Conservation (phyloP, 495 filamentous ascomycete species). For the Penicillium roqueforti region DNA sequence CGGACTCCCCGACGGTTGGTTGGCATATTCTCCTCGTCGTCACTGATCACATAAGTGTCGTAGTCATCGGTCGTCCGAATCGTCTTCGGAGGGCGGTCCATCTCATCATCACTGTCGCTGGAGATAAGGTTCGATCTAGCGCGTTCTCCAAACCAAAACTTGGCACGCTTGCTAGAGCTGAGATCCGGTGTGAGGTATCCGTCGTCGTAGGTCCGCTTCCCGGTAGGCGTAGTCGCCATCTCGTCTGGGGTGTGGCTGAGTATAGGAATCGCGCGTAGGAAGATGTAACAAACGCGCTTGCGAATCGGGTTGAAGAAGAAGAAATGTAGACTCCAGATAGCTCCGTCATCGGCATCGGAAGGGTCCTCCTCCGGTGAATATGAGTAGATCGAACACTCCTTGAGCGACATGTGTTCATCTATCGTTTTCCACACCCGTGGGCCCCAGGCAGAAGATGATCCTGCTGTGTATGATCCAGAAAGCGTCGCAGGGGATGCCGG, state of each 20-base stretch:
- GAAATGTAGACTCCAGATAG: slow-evolving; percentile 92
- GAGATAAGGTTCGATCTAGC: slow-evolving; percentile 32
- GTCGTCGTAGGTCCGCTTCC: slow-evolving; percentile 49
- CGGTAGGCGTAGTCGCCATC: slow-evolving; percentile 36
- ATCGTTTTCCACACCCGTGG: slow-evolving; percentile 85
- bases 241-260: slow-evolving; percentile 62
- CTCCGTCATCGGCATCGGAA: slow-evolving; percentile 83
- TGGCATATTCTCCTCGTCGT: slow-evolving; percentile 40
- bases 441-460: slow-evolving; percentile 58
- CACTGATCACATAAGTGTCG: slow-evolving; percentile 42
- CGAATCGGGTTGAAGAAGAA: slow-evolving; percentile 94
- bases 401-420: slow-evolving; percentile 85
- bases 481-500: slow-evolving; percentile 43
- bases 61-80: slow-evolving; percentile 32
- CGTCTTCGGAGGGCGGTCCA: slow-evolving; percentile 21
- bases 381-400: slow-evolving; percentile 78
- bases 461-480: slow-evolving; percentile 40
- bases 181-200: slow-evolving; percentile 44
- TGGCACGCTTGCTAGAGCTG: slow-evolving; percentile 69
- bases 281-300: slow-evolving; percentile 94
- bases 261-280: slow-evolving; percentile 79
- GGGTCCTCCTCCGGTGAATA: slow-evolving; percentile 83
- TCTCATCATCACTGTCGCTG: slow-evolving; percentile 49
- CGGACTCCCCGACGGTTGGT: slow-evolving; percentile 49
- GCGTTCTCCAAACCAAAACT: slow-evolving; percentile 75